Percentiles rank a stretch among this genome's conserved stretches.
These are phyloP conservation scores for Deinandra increscens DNA, from an alignment of 129 eudicot species.

Conservation along the genomic window DNA sequence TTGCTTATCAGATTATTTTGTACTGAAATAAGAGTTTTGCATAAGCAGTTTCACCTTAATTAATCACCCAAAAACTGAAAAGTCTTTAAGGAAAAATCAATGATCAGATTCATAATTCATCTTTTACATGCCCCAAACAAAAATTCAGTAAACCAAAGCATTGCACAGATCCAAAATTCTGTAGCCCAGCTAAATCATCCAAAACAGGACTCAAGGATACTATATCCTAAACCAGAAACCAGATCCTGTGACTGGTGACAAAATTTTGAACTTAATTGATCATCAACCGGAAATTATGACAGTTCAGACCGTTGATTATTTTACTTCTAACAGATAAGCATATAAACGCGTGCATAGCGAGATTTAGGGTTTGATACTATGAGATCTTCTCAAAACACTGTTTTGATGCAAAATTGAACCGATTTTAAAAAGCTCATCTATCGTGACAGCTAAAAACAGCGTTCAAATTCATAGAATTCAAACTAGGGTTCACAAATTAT, in stretches of 20 bases:
- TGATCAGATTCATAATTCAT: neutral
- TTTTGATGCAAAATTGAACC: constrained; percentile 4
- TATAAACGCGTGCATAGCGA: neutral
- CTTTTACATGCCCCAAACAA: neutral
- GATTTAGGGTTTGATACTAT: neutral
- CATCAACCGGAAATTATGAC: neutral
- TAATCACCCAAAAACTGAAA: constrained; percentile 12
- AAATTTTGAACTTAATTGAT: neutral
- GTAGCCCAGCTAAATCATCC: neutral
- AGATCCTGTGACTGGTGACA: neutral
- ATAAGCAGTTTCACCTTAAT: neutral
- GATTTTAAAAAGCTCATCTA: neutral
- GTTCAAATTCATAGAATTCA: constrained; percentile 1
- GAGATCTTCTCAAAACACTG: constrained; percentile 1
- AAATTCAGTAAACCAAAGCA: neutral
- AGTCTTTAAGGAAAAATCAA: neutral
- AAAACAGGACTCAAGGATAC: neutral
- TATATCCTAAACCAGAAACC: neutral
- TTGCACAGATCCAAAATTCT: too few species aligned
- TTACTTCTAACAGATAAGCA: neutral
- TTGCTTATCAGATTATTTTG: neutral
- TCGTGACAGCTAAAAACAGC: neutral
- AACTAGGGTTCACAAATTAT: constrained; percentile 17
- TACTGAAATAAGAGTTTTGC: neutral
- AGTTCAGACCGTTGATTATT: constrained; percentile 11